Base-by-base conservation (phyloP, 495 filamentous ascomycete species). In the Tricharina praecox region DNA sequence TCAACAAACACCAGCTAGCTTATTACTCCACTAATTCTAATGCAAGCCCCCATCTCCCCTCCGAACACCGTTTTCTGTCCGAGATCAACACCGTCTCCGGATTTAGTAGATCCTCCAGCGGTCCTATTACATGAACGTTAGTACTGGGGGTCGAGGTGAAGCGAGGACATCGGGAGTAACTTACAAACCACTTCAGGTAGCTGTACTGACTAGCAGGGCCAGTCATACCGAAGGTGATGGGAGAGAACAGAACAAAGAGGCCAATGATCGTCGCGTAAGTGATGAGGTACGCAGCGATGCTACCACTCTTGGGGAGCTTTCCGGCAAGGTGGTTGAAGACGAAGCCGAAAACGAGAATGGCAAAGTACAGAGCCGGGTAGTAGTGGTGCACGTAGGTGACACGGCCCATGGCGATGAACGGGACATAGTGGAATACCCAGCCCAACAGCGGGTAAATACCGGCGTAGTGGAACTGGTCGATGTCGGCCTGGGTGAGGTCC, bases 311-410 rank as follows among this genome's bases (percentile, higher is more conserved):
- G 21, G 70, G 58, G 47, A 80, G 64, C 48, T 70, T 78, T 40
- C 76, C 70, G 43, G 80, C 73, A 39, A 79, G 65, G 75, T 83
- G 94, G 64, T 97, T 87, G 45, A 81, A 66, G 46, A 87, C 72
- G 68, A 97, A 97, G 38, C 90, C 92, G 42, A 83, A 74, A 9
- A 72, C 77, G 19, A 97, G 68, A 50, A 97, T 94, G 45, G 90
- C 88, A 60, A 94, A 97, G 68, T 95, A 97, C 3, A 97, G 73
- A n/a, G 90, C 90, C 5, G 90, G 90, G 64, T 96, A 97, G 67
- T 97, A 97, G 66, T 97, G 90, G 64, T 97, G 90, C 38, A 97
- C 90, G 63, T 97, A 97, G 21, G 90, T 97, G 46, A 97, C 90
- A 67, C 90, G 81, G 10, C 83, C 92, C 90, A 97, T 97, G 59